phyloP scores from a whole-genome alignment of 768 basidiomycete genomes.

The Tulasnella sp. region DNA sequence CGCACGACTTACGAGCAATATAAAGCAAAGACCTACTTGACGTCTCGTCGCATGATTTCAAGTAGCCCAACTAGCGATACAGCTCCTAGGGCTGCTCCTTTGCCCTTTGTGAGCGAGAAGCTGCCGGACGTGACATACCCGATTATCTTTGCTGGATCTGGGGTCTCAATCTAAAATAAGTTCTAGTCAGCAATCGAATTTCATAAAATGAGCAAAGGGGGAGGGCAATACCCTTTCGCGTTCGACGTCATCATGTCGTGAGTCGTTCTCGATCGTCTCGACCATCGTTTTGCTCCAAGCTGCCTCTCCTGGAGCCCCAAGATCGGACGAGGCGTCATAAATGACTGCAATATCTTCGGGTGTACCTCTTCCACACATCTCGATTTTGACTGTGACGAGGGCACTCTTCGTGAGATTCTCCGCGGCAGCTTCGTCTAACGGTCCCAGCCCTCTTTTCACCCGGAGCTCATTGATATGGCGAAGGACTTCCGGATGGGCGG shows the following conservation, averaged over 20 bases:
- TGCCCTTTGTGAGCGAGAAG: conserved; percentile 72
- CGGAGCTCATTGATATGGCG: conserved; percentile 59
- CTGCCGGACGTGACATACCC: conserved; percentile 84
- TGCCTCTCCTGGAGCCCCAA: conserved; percentile 44
- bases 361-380: conserved; percentile 60
- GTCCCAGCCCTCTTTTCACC: conserved; percentile 47
- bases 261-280: conserved; percentile 36
- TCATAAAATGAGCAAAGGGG: neutral
- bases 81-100: conserved; percentile 72
- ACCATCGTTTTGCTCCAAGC: conserved; percentile 28
- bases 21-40: conserved; percentile 5
- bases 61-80: conserved; percentile 55
- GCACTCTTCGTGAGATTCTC: conserved; percentile 55
- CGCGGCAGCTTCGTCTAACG: conserved; percentile 40
- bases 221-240: neutral
- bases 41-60: conserved; percentile 17
- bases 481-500: conserved; percentile 38
- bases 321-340: conserved; percentile 55
- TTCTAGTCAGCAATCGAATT: neutral
- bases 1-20: neutral
- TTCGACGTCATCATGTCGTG: conserved; percentile 16
- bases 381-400: conserved; percentile 61
- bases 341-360: conserved; percentile 73
- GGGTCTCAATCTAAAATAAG: conserved; percentile 40
- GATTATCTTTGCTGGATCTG: conserved; percentile 50